Evolutionary conservation across 139 green algal genomes (phyloP).

Genomic region (Chlorella sp.): DNA sequence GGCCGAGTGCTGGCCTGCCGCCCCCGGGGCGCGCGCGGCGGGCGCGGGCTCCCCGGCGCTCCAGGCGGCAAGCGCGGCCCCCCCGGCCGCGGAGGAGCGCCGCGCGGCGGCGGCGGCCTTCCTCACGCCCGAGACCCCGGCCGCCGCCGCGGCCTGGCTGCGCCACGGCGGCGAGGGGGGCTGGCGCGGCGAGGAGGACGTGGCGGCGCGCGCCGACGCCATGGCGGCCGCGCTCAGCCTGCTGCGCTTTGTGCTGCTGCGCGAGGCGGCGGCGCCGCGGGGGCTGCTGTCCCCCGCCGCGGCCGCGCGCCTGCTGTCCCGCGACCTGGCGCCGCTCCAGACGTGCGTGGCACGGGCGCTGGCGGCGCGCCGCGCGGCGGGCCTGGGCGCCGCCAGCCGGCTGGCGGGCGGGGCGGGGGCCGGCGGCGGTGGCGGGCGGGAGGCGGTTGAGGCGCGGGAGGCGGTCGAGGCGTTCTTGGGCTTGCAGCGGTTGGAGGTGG

Average conservation of each 20-base stretch:
- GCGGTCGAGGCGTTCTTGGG: too few relatives aligned
- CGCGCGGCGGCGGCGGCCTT: not conserved
- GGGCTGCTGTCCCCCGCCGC: not conserved
- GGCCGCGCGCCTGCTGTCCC: not conserved
- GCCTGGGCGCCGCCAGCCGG: too few relatives aligned
- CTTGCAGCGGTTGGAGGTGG: too few relatives aligned
- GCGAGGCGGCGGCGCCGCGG: not conserved
- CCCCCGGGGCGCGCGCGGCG: not conserved
- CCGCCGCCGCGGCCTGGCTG: conserved; percentile 17
- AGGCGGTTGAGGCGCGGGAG: too few relatives aligned
- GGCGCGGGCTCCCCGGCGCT: not conserved
- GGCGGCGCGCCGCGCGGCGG: too few relatives aligned
- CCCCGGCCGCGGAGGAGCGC: not conserved
- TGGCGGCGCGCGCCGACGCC: conserved; percentile 5
- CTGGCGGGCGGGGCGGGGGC: too few relatives aligned
- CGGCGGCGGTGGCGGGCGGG: too few relatives aligned
- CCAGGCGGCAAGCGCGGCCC: not conserved
- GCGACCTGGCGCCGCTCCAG: conserved; percentile 18
- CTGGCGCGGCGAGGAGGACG: conserved; percentile 15
- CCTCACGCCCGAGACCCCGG: not conserved
- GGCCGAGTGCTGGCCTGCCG: conserved; percentile 17
- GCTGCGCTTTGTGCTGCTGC: conserved; percentile 39
- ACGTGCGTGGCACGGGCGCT: not conserved
- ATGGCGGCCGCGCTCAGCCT: conserved; percentile 30
- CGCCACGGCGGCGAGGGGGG: not conserved